Base-by-base conservation (phyloP, 2,329 filamentous ascomycete genomes). In the Lasiodiplodia citricola region DNA sequence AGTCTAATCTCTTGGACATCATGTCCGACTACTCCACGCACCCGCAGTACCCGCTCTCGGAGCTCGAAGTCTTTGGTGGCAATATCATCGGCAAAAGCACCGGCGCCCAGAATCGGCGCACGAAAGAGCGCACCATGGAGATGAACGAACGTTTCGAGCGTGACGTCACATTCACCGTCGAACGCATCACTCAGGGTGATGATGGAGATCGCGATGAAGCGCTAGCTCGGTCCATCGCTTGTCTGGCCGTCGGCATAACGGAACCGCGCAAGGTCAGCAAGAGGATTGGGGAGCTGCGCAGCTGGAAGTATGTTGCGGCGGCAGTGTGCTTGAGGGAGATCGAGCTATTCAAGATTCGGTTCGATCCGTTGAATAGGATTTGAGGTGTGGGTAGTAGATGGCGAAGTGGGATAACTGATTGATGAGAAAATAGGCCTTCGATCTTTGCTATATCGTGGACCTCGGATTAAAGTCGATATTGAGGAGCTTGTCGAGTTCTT, bases 231-330 rank as follows among this genome's bases (percentile, higher is more conserved):
- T 82, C 84, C 5, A 81, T 87, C 67, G 85, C 85, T 14, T 87
- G 84, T 72, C 77, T 87, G 68, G 75, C 79, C 13, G 77, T 85
- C 0, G 81, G 80, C 10, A 72, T 83, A 18, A 71, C 80, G 51
- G 77, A 83, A 60, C 23, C 38, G 23, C 73, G 71, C 1, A 74
- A 72, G 70, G 77, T 80, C 52, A 71, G 71, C 2, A 73, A 74
- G 37, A 70, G 73, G 35, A 68, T 74, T 2, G 79, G 80, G 0
- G 72, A 79, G 65, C 68, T 87, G 67, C 74, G 80, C 70, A 87
- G 85, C 70, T 88, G 87, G 75, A 81, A 78, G 71, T 88, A 87
- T 74, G 76, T 88, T 18, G 83, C 85, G 68, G 84, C 84, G 4
- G 81, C 80, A 0, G 81, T 85, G 0, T 84, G 82, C 68, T 76